Evolutionary conservation across 805 yeast species (phyloP).

Genomic region (Kluyveromyces dobzhanskii): DNA sequence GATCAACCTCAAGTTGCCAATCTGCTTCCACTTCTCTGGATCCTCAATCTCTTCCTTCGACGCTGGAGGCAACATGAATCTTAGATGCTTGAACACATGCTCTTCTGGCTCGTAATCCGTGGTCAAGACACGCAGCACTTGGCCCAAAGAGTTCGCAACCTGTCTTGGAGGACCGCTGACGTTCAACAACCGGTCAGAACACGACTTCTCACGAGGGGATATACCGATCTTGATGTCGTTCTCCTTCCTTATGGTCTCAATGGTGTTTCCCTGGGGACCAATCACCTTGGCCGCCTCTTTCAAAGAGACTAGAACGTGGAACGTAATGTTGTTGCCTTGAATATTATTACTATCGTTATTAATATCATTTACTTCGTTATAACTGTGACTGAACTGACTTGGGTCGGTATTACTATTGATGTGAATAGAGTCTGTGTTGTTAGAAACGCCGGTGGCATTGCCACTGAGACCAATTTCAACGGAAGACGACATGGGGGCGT

Average conservation of each 20-base stretch:
- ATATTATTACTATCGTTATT: no score
- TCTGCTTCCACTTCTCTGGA: slow-evolving; percentile 17
- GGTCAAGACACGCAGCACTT: slow-evolving; percentile 46
- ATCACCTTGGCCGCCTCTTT: slow-evolving; percentile 87
- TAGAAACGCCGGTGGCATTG: no score
- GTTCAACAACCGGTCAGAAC: slow-evolving; percentile 75
- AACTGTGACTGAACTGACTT: no score
- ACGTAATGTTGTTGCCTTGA: slow-evolving; percentile 8
- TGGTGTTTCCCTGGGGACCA: slow-evolving; percentile 76
- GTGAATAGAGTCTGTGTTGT: no score
- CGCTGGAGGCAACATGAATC: slow-evolving; percentile 27
- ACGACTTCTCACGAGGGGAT: slow-evolving; percentile 69
- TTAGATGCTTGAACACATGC: slow-evolving; percentile 38
- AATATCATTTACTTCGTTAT: no score
- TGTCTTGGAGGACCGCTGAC: slow-evolving; percentile 65
- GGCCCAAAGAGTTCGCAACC: slow-evolving; percentile 60
- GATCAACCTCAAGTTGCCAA: slow-evolving; percentile 48
- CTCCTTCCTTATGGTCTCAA: slow-evolving; percentile 63
- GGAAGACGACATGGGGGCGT: no score
- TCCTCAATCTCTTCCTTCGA: slow-evolving; percentile 22
- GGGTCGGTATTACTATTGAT: no score
- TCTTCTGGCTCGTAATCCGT: slow-evolving; percentile 40
- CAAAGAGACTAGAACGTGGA: slow-evolving; percentile 58
- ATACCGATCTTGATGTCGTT: slow-evolving; percentile 83
- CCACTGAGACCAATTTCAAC: no score